Evolutionary conservation across 495 filamentous ascomycete genomes (phyloP), one percentile per base, ranked within the genome.

Genomic region (Lophium mytilinum): DNA sequence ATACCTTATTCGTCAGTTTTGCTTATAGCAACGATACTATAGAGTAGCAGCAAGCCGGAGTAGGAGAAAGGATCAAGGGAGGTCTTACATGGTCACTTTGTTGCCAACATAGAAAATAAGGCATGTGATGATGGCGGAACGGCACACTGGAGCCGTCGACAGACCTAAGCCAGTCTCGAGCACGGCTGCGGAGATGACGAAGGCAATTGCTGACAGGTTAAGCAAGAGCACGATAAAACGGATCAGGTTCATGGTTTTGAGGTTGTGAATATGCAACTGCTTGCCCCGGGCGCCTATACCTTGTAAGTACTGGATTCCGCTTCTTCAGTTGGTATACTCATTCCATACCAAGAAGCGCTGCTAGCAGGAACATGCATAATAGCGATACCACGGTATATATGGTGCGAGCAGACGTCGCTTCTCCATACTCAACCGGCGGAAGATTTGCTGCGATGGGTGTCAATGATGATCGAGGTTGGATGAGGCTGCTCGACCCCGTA

Each of bases 61-160:
- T 15, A 45, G 1, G 19, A 45, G 12, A 14, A 10, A 14, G 10
- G 15, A 37, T 46, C 17, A 37, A 18, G 9, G 37, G 18, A 4
- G 21, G n/a, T 43, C 57, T 58, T 50, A 60, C 49, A 71, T 63
- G 9, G 62, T 50, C 6, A 66, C 59, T 39, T 74, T 73, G 50
- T 59, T 52, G 10, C 58, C 57, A 21, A 70, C 46, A 50, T 73
- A 73, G 50, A 69, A 74, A 1, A 64, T 58, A 2, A 73, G 53
- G 53, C 71, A 74, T 21, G 71, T 50, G 39, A 64, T 46, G 19
- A 74, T 70, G 2, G 66, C 63, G 3, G 58, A 50, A 11, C 43
- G 47, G 43, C 71, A 73, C n/a, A 53, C 39, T 3, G 51, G 24
- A 9, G 30, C 19, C 3, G 58, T 48, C 1, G 43, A 42, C 14